These are phyloP conservation scores for Hygrophila difformis DNA, from an alignment of 257 asterid genomes.

Conservation along the genomic window DNA sequence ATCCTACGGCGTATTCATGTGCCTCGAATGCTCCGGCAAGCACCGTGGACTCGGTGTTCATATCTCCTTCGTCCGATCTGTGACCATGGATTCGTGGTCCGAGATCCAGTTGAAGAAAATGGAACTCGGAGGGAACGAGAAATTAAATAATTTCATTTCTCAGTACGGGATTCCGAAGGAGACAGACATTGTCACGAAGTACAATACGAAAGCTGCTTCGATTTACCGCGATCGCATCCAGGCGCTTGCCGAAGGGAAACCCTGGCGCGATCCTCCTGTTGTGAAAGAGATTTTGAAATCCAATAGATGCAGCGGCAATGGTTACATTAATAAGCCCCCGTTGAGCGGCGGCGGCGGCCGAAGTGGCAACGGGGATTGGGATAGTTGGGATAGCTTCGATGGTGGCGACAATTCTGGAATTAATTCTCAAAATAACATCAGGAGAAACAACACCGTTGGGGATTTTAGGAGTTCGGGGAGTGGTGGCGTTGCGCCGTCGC, in stretches of 20 bases:
- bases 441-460: conserved; percentile 73
- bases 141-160: conserved; percentile 43
- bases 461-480: conserved; percentile 62
- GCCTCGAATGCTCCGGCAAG: conserved; percentile 82
- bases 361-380: conserved; percentile 60
- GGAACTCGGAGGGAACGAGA: conserved; percentile 85
- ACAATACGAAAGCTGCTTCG: conserved; percentile 71
- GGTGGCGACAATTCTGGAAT: conserved; percentile 35
- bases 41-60: conserved; percentile 90
- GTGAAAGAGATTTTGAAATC: conserved; percentile 44
- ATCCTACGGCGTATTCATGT: conserved; percentile 71
- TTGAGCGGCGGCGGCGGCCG: conserved; percentile 25
- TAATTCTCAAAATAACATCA: conserved; percentile 27
- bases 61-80: conserved; percentile 81
- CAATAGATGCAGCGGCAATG: not conserved
- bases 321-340: conserved; percentile 47
- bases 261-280: conserved; percentile 86
- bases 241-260: conserved; percentile 80
- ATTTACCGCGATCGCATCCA: conserved; percentile 77
- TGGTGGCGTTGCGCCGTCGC: conserved; percentile 39
- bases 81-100: conserved; percentile 97
- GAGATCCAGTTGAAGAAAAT: conserved; percentile 87
- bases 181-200: conserved; percentile 68
- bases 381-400: conserved; percentile 73
- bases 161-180: conserved; percentile 67